Evolutionary conservation across 139 green algal genomes (phyloP).

Genomic region (Closterium sp.): DNA sequence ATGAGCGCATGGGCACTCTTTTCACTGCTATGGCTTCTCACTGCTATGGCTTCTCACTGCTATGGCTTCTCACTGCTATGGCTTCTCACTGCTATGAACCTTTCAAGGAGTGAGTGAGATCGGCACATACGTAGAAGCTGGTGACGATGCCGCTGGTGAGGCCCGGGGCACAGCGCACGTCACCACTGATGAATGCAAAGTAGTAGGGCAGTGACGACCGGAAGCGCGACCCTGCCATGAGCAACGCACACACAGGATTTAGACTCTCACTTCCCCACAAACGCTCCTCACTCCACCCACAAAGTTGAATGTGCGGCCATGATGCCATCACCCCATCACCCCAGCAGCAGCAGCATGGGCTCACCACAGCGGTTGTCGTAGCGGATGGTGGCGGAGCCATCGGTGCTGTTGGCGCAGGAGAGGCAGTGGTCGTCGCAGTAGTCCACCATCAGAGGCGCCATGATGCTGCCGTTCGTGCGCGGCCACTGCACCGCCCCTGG

Average conservation of each 20-base stretch:
- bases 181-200: slow-evolving; percentile 3
- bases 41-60: too few relatives aligned
- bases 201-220: slow-evolving; percentile 12
- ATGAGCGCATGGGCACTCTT: too few relatives aligned
- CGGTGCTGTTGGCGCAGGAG: background rate
- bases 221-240: slow-evolving; percentile 10
- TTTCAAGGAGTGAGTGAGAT: too few relatives aligned
- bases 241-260: background rate
- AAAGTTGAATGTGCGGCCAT: too few relatives aligned
- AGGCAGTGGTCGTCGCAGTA: background rate
- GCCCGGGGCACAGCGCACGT: slow-evolving; percentile 25
- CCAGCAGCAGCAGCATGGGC: too few relatives aligned
- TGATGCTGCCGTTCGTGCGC: background rate
- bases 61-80: too few relatives aligned
- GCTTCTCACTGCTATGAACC: too few relatives aligned
- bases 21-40: too few relatives aligned
- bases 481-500: background rate
- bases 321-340: too few relatives aligned
- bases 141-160: slow-evolving; percentile 21
- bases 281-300: too few relatives aligned
- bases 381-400: background rate
- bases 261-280: background rate
- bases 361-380: background rate
- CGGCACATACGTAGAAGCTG: slow-evolving; percentile 23
- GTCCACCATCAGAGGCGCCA: background rate